phyloP scores from a whole-genome alignment of 192 early-diverging fungal species.

The Coemansia sp. region DNA sequence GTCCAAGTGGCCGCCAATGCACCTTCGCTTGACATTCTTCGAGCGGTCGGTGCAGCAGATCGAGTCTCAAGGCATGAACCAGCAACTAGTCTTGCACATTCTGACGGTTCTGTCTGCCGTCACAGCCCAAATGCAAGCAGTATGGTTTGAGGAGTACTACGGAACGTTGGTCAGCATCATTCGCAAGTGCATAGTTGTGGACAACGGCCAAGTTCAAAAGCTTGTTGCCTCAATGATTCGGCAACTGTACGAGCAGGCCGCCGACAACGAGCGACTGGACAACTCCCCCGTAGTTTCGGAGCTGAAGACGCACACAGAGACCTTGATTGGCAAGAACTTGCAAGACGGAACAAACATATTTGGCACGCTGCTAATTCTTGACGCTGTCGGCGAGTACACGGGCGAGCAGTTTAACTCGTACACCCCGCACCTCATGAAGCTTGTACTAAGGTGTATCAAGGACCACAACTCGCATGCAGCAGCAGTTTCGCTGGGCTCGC shows the following conservation, averaged over 20 bases:
- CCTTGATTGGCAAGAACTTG: constrained; percentile 67
- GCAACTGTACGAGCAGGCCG: constrained; percentile 65
- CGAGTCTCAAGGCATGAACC: constrained; percentile 50
- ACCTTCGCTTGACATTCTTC: constrained; percentile 52
- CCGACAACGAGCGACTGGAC: constrained; percentile 48
- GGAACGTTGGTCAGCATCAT: constrained; percentile 36
- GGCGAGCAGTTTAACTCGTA: constrained; percentile 71
- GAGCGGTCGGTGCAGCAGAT: constrained; percentile 55
- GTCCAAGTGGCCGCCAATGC: constrained; percentile 41
- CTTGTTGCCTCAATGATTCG: constrained; percentile 71
- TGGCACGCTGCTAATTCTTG: constrained; percentile 67
- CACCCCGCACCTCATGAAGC: constrained; percentile 76
- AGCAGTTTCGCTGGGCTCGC: constrained; percentile 10
- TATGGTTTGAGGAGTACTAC: constrained; percentile 57
- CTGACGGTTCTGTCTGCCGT: constrained; percentile 46
- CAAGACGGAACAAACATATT: constrained; percentile 64
- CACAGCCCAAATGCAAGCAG: constrained; percentile 49
- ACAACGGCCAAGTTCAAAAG: constrained; percentile 72
- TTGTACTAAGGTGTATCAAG: constrained; percentile 82
- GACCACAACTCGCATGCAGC: constrained; percentile 67
- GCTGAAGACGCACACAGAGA: constrained; percentile 64
- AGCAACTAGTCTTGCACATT: constrained; percentile 54
- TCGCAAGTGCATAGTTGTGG: constrained; percentile 62
- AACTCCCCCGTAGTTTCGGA: constrained; percentile 35
- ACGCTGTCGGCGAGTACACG: constrained; percentile 63